Evolutionary conservation across 2,329 filamentous ascomycete species (phyloP), one percentile per base, ranked within the genome.

Genomic region (Xylaria sp.): DNA sequence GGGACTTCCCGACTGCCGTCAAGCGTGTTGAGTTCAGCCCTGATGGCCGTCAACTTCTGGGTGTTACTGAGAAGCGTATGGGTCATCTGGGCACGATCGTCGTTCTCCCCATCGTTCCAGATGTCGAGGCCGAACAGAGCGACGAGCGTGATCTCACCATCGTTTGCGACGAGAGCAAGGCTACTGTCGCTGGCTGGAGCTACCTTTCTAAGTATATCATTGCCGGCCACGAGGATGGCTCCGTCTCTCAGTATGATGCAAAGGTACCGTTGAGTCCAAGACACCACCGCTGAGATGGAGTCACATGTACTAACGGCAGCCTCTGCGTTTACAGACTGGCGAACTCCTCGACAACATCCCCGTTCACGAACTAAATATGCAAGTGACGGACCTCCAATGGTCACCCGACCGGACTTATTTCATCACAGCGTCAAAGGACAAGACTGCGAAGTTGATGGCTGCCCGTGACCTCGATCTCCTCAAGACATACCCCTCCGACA

Each of bases 31-130:
- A 97, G 82, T 99, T 99, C 84, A 94, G 89, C 77, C 91, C 96
- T 74, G 95, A 99, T 79, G 95, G 94, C 74, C 90, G 87, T 75
- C 88, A 92, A 81, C 84, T 99, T 73, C 84, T 99, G 69, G 94
- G 92, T 67, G 94, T 99, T 67, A 99, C 95, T 57, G 95, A 99
- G 84, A 97, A 97, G 90, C 92, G 95, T 74, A 97, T 96, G 88
- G 95, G 95, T 71, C 94, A 92, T 81, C 85, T 98, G 69, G 92
- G 92, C 76, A 96, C 94, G 71, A 97, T 99, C 74, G 89, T 94
- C 66, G 93, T 98, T 68, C 86, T 96, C 76, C 92, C 97, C 77
- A 91, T 99, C 84, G 89, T 88, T 78, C 87, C 89, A 69, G 93
- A 96, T 75, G 86, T 91, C 67, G 83, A 94, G 67, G 92, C 89